Evolutionary conservation across 495 filamentous ascomycete species (phyloP).

Genomic region (Mycothermus thermophilus): DNA sequence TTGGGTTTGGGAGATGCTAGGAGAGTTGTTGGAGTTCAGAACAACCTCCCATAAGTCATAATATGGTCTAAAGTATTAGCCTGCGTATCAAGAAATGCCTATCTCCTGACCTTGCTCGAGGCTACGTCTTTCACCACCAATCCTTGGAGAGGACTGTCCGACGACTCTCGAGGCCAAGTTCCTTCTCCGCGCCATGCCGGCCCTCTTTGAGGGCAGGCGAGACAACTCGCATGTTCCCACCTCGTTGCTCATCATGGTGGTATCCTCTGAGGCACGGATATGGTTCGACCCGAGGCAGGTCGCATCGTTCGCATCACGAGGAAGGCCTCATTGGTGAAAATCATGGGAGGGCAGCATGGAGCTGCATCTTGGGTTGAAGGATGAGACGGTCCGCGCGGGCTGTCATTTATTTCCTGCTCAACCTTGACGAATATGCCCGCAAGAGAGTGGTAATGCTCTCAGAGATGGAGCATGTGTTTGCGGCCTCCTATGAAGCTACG

Average conservation of each 20-base stretch:
- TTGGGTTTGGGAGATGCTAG: too few species aligned
- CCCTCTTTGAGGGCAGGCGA: slow-evolving; percentile 1
- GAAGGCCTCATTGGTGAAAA: slow-evolving; percentile 12
- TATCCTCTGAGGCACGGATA: slow-evolving; percentile 13
- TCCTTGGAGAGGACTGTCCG: too few species aligned
- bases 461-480: too few species aligned
- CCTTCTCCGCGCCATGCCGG: too few species aligned
- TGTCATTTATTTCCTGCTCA: slow-evolving; percentile 9
- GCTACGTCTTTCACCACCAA: too few species aligned
- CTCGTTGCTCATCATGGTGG: slow-evolving; percentile 9
- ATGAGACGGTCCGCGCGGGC: slow-evolving; percentile 13
- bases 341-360: slow-evolving; percentile 5
- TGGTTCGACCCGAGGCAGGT: slow-evolving; percentile 19
- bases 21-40: too few species aligned
- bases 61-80: too few species aligned
- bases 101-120: too few species aligned
- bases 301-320: slow-evolving; percentile 17
- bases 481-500: too few species aligned
- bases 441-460: too few species aligned
- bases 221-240: slow-evolving; percentile 1
- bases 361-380: slow-evolving; percentile 7
- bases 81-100: background rate
- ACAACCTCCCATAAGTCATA: too few species aligned
- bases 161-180: too few species aligned
- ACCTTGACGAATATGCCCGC: background rate